Evolutionary conservation across 768 basidiomycete species (phyloP), one percentile per base, ranked within the genome.

Genomic region (Obba rivulosa): DNA sequence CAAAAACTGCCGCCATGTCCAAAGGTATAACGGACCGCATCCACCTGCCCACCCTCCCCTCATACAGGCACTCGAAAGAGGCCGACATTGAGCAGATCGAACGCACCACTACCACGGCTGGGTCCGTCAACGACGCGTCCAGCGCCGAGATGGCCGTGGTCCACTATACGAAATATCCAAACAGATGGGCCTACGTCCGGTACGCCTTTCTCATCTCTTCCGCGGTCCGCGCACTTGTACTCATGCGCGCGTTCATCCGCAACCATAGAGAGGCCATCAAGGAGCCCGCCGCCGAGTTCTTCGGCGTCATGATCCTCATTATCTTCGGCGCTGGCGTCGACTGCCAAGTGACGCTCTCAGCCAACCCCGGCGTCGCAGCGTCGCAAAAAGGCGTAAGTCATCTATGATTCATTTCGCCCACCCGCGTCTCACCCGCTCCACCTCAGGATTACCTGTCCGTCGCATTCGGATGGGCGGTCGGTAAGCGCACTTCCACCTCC

Each of bases 271-370:
- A 69, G 48, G 58, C 60, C 40, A 59, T 84, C 35, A 70, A 77
- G 50, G 83, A 86, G 62, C 75, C 80, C 14, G 73, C 72, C 23
- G 84, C 81, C 14, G 83, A 85, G 61, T 82, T 84, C 54, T 57
- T 83, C 38, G 83, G 82, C 17, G 71, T 74, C 8, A 74, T 75
- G 57, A 66, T 84, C 24, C 65, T 85, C 8, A 66, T 82, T 46
- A 75, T 82, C 45, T 78, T 84, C 51, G 83, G 83, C 20, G 67
- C 66, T 37, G 81, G 81, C 38, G 75, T 75, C 36, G 69, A 77
- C 49, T 81, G 78, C 56, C 82, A 84, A 60, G 74, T 71, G 2
- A 69, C 75, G 24, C 68, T 85, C 8, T 77, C 79, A 3, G 62
- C 66, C 7, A 71, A 71, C 45, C 31, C 72, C 0, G 61, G 55